Conservation (phyloP, 805 yeast genomes). For the Ogataea paradorogensis region DNA sequence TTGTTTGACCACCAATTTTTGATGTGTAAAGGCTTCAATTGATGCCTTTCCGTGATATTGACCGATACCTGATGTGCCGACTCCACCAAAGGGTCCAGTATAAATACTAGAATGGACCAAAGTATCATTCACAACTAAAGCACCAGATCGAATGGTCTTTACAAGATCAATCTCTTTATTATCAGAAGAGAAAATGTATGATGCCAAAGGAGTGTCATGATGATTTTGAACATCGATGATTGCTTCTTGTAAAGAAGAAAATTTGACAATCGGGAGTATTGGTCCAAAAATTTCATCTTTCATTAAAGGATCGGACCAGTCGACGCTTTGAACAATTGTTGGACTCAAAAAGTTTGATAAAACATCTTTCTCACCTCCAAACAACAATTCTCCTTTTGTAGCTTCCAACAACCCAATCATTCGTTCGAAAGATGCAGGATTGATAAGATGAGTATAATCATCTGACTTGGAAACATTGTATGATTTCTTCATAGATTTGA, state of each 20-base stretch:
- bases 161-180: constrained; percentile 48
- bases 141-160: constrained; percentile 67
- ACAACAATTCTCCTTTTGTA: constrained; percentile 52
- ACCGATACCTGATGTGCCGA: constrained; percentile 83
- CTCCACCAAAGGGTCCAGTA: constrained; percentile 85
- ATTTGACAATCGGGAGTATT: constrained; percentile 67
- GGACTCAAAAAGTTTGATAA: constrained; percentile 60
- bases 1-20: constrained; percentile 63
- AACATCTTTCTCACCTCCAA: constrained; percentile 40
- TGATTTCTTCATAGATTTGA: constrained; percentile 40
- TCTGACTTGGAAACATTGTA: constrained; percentile 40
- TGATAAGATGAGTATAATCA: constrained; percentile 61
- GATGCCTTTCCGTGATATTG: constrained; percentile 75
- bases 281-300: constrained; percentile 82
- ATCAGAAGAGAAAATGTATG: constrained; percentile 60
- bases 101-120: constrained; percentile 64
- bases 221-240: constrained; percentile 41
- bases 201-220: constrained; percentile 82
- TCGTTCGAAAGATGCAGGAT: constrained; percentile 49
- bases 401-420: constrained; percentile 40
- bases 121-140: constrained; percentile 67
- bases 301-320: constrained; percentile 71
- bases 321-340: constrained; percentile 62
- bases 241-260: constrained; percentile 43
- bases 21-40: constrained; percentile 71